Conservation (phyloP, 2,329 filamentous ascomycete genomes). For the Penicillium sp. region DNA sequence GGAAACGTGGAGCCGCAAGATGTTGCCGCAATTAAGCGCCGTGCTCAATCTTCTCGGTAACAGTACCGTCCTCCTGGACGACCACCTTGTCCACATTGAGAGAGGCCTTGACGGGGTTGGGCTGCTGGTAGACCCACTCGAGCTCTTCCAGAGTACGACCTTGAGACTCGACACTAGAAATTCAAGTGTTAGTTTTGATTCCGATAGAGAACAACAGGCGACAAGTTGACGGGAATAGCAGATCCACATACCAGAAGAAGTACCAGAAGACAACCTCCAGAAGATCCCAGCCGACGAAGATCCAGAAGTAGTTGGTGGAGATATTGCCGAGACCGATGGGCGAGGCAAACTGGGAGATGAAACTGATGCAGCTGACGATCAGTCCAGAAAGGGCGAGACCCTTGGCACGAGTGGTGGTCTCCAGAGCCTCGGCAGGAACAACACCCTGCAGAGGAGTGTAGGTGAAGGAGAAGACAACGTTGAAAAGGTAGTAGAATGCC, state of each 20-base stretch:
- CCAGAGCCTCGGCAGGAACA: conserved; percentile 44
- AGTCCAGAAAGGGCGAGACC: conserved; percentile 44
- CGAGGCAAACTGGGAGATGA: conserved; percentile 46
- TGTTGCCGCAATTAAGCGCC: conserved; percentile 7
- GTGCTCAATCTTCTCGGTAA: conserved; percentile 43
- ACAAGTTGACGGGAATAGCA: not conserved
- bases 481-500: conserved; percentile 47
- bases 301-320: conserved; percentile 33
- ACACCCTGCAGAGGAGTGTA: conserved; percentile 48
- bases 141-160: conserved; percentile 48
- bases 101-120: conserved; percentile 47
- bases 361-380: conserved; percentile 43
- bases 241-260: conserved; percentile 39
- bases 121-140: conserved; percentile 48
- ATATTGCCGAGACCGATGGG: conserved; percentile 45
- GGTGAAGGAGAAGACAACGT: conserved; percentile 46
- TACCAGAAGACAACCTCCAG: conserved; percentile 42
- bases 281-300: conserved; percentile 47
- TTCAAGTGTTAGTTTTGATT: not conserved
- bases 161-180: conserved; percentile 43
- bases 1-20: not conserved
- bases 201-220: too few relatives aligned
- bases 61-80: conserved; percentile 42
- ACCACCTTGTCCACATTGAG: conserved; percentile 45
- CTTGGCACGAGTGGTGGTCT: conserved; percentile 46